These are phyloP conservation scores for Geranomyces michiganensis DNA, from an alignment of 192 early-diverging fungal species.

Conservation along the genomic window DNA sequence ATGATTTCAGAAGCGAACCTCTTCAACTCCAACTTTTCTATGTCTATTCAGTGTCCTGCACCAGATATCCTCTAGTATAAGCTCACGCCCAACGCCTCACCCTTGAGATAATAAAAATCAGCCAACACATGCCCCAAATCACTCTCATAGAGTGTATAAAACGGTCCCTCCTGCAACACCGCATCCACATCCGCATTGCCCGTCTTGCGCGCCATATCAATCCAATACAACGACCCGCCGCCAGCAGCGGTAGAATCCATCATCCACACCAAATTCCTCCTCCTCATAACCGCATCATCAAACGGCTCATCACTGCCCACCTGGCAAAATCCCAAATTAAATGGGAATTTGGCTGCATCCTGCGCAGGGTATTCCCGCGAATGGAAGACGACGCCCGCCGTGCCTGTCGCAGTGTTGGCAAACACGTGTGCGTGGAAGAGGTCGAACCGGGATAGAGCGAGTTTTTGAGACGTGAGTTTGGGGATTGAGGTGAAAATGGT, in stretches of 20 bases:
- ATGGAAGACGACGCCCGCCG: conserved; percentile 13
- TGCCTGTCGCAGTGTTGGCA: neutral
- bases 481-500: neutral
- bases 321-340: conserved; percentile 10
- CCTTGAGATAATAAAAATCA: conserved; percentile 10
- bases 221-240: neutral
- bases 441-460: conserved; percentile 8
- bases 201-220: conserved; percentile 1
- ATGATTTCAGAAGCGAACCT: too few species aligned
- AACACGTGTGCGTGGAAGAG: conserved; percentile 18
- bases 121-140: conserved; percentile 10
- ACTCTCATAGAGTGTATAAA: conserved; percentile 13
- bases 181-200: conserved; percentile 12
- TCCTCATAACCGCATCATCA: neutral
- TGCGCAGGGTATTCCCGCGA: conserved; percentile 13
- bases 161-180: conserved; percentile 10
- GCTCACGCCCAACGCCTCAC: neutral
- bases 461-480: neutral
- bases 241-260: neutral
- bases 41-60: neutral
- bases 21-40: too few species aligned
- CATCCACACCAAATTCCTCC: conserved; percentile 13
- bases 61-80: neutral
- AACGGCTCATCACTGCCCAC: neutral
- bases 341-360: conserved; percentile 3